These are phyloP conservation scores for Prunus fruticosa DNA, from an alignment of 306 rosid species.

Conservation along the genomic window DNA sequence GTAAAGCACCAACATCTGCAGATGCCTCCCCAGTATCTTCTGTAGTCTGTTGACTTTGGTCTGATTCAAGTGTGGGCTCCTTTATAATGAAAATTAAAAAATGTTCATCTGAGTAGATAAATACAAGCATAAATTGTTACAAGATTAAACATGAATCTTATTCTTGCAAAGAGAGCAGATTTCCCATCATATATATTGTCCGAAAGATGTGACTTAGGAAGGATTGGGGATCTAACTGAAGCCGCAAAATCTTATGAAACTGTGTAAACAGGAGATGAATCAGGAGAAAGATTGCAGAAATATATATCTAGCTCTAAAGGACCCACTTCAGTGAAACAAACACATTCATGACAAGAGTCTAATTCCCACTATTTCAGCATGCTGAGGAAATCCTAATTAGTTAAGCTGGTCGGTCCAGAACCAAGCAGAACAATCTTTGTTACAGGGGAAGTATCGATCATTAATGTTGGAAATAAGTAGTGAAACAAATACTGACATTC, in stretches of 20 bases:
- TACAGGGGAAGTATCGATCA: not conserved
- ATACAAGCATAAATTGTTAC: slow-evolving; percentile 2
- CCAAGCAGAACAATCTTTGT: not conserved
- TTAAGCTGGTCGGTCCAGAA: not conserved
- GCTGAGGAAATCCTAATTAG: not conserved
- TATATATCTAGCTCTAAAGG: not conserved
- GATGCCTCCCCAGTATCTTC: slow-evolving; percentile 57
- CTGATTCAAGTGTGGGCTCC: slow-evolving; percentile 75
- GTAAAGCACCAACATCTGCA: slow-evolving; percentile 48
- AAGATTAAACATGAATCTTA: not conserved
- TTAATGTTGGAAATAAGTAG: not conserved
- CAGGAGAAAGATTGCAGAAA: not conserved
- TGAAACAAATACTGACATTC: not conserved
- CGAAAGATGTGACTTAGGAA: no score
- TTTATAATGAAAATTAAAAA: slow-evolving; percentile 10
- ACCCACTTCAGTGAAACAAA: not conserved
- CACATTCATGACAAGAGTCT: not conserved
- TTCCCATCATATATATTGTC: not conserved
- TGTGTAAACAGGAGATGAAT: not conserved
- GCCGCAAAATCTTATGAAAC: not conserved
- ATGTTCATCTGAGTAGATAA: slow-evolving; percentile 1
- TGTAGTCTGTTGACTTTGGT: slow-evolving; percentile 53
- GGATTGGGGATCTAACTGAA: not conserved
- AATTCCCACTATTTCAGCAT: not conserved
- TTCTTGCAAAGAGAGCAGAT: not conserved